Conservation (phyloP, 2,329 filamentous ascomycete species). For the Ophiocordyceps camponoti-rufipedis region DNA sequence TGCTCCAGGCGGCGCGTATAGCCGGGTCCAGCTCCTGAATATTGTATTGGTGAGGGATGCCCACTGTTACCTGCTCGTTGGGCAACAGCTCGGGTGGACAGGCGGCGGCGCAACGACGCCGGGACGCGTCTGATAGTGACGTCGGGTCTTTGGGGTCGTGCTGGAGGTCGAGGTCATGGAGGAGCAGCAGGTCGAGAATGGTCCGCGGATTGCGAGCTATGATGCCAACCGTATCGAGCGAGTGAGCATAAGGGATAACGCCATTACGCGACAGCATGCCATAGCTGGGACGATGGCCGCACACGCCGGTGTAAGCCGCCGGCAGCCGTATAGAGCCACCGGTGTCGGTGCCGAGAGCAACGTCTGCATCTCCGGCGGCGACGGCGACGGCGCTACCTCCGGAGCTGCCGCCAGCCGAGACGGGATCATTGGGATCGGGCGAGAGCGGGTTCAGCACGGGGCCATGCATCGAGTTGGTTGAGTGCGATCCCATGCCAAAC, state of each 20-base stretch:
- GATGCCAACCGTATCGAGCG: constrained; percentile 75
- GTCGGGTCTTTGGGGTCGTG: constrained; percentile 62
- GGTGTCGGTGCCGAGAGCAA: constrained; percentile 81
- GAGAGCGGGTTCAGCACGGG: constrained; percentile 36
- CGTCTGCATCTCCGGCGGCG: constrained; percentile 33
- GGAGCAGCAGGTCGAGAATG: constrained; percentile 34
- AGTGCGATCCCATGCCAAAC: constrained; percentile 89
- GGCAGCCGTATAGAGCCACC: constrained; percentile 78
- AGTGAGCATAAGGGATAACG: constrained; percentile 83
- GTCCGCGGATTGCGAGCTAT: constrained; percentile 36
- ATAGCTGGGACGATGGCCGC: constrained; percentile 87
- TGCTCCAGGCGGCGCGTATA: constrained; percentile 53
- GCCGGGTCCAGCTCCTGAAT: constrained; percentile 56
- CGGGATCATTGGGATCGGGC: constrained; percentile 10
- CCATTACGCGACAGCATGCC: constrained; percentile 73
- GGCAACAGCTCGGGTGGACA: constrained; percentile 7
- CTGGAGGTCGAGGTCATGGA: constrained; percentile 24
- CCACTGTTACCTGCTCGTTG: constrained; percentile 25
- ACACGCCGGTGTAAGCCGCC: constrained; percentile 65
- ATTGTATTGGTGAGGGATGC: constrained; percentile 65
- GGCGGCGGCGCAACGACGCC: constrained; percentile 25
- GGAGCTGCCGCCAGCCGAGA: constrained; percentile 75
- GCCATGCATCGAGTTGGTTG: constrained; percentile 49
- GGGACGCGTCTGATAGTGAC: constrained; percentile 37
- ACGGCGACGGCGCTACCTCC: constrained; percentile 86